Evolutionary conservation across 768 basidiomycete genomes (phyloP).

Genomic region (Melanogaster broomeanus): DNA sequence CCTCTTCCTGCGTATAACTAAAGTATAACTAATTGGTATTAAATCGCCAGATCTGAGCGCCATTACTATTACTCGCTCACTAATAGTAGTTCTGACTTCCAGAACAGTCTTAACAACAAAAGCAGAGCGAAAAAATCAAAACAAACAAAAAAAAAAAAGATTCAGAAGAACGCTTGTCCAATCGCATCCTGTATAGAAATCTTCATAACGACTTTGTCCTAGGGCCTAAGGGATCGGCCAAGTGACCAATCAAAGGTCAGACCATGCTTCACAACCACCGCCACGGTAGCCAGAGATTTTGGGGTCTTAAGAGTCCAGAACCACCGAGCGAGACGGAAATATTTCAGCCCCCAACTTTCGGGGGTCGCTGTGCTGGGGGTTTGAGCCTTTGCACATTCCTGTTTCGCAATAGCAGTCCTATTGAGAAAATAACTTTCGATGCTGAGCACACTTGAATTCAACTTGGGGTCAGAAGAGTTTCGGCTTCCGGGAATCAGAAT

Average conservation of each 20-base stretch:
- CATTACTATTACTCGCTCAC: background rate
- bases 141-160: background rate
- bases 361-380: slow-evolving; percentile 3
- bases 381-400: background rate
- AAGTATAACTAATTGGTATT: background rate
- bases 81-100: no score
- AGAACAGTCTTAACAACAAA: background rate
- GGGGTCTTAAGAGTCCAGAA: slow-evolving; percentile 19
- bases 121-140: background rate
- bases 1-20: background rate
- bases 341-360: slow-evolving; percentile 5
- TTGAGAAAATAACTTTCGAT: background rate
- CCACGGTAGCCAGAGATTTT: slow-evolving; percentile 5
- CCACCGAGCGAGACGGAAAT: background rate
- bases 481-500: background rate
- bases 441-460: no score
- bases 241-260: no score
- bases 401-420: background rate
- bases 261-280: no score
- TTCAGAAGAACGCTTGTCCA: background rate
- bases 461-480: background rate
- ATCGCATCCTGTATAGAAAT: no score
- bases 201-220: background rate
- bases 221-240: slow-evolving; percentile 1
- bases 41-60: slow-evolving; percentile 27